These are phyloP conservation scores for Penicillium goetzii DNA, from an alignment of 495 filamentous ascomycete species.

Conservation along the genomic window DNA sequence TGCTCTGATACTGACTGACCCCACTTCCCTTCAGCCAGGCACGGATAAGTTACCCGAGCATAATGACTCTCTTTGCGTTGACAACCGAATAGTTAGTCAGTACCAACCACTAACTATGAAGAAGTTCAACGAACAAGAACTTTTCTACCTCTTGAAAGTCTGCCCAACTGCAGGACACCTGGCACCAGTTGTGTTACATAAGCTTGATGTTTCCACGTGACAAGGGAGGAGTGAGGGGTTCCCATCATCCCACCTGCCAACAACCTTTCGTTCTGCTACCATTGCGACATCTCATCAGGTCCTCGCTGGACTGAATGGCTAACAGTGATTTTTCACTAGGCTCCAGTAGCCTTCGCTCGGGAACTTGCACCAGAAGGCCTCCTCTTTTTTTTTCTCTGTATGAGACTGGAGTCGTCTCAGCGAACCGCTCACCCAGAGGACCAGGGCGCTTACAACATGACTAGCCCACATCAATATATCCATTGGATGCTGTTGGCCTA, in stretches of 20 bases:
- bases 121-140: neutral
- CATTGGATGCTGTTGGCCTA: conserved; percentile 37
- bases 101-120: neutral
- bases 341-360: conserved; percentile 12
- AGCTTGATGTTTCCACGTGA: conserved; percentile 26
- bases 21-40: neutral
- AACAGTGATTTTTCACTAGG: conserved; percentile 1
- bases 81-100: neutral
- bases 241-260: conserved; percentile 15
- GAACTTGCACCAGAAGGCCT: conserved; percentile 17
- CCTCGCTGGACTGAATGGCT: conserved; percentile 18
- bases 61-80: neutral
- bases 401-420: conserved; percentile 35
- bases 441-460: conserved; percentile 45
- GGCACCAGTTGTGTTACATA: conserved; percentile 13
- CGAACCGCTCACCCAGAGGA: conserved; percentile 35
- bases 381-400: conserved; percentile 18
- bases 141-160: neutral
- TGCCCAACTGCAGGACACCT: neutral
- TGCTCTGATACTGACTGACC: neutral
- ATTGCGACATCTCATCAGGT: conserved; percentile 6
- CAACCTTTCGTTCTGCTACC: conserved; percentile 10
- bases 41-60: neutral
- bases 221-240: conserved; percentile 25
- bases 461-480: conserved; percentile 37